These are phyloP conservation scores for Daldinia bambusicola DNA, from an alignment of 495 filamentous ascomycete species.

Conservation along the genomic window DNA sequence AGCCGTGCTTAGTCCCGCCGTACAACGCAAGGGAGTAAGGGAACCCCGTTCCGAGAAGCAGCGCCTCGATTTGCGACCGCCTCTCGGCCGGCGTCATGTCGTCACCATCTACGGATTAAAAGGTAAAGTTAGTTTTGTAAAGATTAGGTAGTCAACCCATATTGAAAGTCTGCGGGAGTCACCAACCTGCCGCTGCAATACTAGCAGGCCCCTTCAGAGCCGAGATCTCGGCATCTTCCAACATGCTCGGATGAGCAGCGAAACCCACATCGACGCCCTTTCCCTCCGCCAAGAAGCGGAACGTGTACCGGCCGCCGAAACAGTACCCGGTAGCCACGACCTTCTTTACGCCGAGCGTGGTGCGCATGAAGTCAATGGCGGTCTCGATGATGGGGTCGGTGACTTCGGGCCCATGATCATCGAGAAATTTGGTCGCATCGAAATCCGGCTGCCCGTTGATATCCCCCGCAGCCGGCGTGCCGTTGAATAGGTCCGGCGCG, in stretches of 20 bases:
- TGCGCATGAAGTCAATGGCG: conserved; percentile 68
- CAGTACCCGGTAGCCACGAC: conserved; percentile 77
- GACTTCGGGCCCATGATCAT: conserved; percentile 58
- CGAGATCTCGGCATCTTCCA: conserved; percentile 70
- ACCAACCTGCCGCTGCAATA: conserved; percentile 74
- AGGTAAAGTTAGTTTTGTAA: conserved; percentile 15
- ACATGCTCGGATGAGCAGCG: conserved; percentile 75
- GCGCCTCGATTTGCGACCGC: conserved; percentile 63
- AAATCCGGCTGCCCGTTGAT: conserved; percentile 64
- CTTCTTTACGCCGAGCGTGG: conserved; percentile 65
- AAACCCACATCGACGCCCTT: conserved; percentile 68
- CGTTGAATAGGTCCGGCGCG: conserved; percentile 78
- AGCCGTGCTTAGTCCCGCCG: conserved; percentile 74
- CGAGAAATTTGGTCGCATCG: conserved; percentile 66
- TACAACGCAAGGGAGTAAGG: conserved; percentile 76
- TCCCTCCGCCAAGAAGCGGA: conserved; percentile 55
- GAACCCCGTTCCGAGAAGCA: conserved; percentile 37
- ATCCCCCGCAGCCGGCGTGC: conserved; percentile 61
- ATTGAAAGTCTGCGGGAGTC: neutral
- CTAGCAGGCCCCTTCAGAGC: conserved; percentile 70
- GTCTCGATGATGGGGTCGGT: conserved; percentile 73
- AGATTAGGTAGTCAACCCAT: neutral
- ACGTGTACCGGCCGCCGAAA: conserved; percentile 59
- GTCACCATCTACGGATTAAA: conserved; percentile 64
- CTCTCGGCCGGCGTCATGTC: conserved; percentile 68